These are phyloP conservation scores for Chondrostereum purpureum DNA, from an alignment of 1,284 basidiomycete species.

Conservation along the genomic window DNA sequence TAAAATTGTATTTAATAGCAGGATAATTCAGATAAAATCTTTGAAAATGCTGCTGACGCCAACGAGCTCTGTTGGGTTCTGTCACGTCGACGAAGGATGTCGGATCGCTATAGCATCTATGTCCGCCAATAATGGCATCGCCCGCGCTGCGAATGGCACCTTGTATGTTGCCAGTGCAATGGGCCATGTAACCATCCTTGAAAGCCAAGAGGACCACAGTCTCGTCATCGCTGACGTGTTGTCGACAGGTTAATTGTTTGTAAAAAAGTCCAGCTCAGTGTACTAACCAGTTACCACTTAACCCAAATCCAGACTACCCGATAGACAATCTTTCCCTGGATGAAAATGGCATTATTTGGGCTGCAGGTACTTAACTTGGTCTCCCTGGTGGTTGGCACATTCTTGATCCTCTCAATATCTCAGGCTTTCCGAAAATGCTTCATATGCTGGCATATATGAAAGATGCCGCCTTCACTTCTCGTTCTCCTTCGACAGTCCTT, in stretches of 20 bases:
- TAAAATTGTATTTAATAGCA: slow-evolving; percentile 13
- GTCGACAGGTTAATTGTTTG: slow-evolving; percentile 28
- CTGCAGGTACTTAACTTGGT: slow-evolving; percentile 46
- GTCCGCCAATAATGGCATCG: slow-evolving; percentile 50
- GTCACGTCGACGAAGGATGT: slow-evolving; percentile 51
- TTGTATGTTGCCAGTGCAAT: slow-evolving; percentile 44
- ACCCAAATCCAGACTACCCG: slow-evolving; percentile 36
- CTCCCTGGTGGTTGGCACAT: background rate
- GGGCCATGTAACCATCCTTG: slow-evolving; percentile 43
- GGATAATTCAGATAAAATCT: background rate
- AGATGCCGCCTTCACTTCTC: slow-evolving; percentile 26
- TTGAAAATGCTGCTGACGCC: slow-evolving; percentile 10
- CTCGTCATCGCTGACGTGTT: slow-evolving; percentile 44
- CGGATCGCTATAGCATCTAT: slow-evolving; percentile 43
- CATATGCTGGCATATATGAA: slow-evolving; percentile 28
- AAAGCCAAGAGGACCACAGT: slow-evolving; percentile 48
- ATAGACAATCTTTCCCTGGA: slow-evolving; percentile 57
- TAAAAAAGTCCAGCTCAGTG: too few relatives aligned
- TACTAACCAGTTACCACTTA: too few relatives aligned
- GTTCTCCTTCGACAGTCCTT: slow-evolving; percentile 40
- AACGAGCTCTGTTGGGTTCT: slow-evolving; percentile 48
- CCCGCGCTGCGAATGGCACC: slow-evolving; percentile 43
- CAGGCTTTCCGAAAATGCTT: slow-evolving; percentile 30
- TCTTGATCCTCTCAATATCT: slow-evolving; percentile 5
- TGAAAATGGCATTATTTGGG: slow-evolving; percentile 50